Evolutionary conservation across 768 basidiomycete species (phyloP), one percentile per base, ranked within the genome.

Genomic region (Hirschioporus abietinus): DNA sequence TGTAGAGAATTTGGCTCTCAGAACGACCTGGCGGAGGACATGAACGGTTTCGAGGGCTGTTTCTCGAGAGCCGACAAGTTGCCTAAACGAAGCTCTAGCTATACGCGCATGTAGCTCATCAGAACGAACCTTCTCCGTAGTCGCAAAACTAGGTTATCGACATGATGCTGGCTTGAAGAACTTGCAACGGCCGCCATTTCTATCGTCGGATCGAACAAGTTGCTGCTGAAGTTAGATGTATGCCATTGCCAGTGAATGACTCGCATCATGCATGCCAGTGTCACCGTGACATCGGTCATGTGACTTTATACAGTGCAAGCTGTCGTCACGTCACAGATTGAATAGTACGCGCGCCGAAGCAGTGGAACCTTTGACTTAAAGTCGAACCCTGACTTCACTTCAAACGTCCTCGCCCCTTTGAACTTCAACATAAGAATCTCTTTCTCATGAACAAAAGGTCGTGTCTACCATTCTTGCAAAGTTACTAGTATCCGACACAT

Each of bases 31-130:
- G 34, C 94, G 88, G 27, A 99, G 81, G 20, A 98, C 88, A 25
- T 91, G 84, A 7, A 95, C 82, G 0, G 96, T 98, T 76, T 97
- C 95, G 2, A 96, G 77, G 0, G 97, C 95, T 1, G 96, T 88
- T 65, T 89, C 86, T 66, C 91, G 86, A 12, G 96, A 96, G 34
- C 97, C 96, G 67, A 96, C 88, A 62, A 99, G 82, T 78, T 97
- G 95, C 70, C 95, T 97, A 75, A 63, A 59, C 64, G 62, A 67
- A 64, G 60, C 70, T 35, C 63, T 68, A 64, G 52, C 61, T 66
- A 35, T 67, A 69, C 71, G 66, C 68, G 58, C 64, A 68, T 65
- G 62, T 52, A 64, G 64, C 58, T 67, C 58, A 35, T 60, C 7
- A 59, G 25, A 35, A 83, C 88, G 78, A 73, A 91, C 91, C 91